Percentiles rank a stretch among this genome's conserved stretches.
These are phyloP conservation scores for Prunus yedoensis DNA, from an alignment of 331 rosid genomes.

Conservation along the genomic window DNA sequence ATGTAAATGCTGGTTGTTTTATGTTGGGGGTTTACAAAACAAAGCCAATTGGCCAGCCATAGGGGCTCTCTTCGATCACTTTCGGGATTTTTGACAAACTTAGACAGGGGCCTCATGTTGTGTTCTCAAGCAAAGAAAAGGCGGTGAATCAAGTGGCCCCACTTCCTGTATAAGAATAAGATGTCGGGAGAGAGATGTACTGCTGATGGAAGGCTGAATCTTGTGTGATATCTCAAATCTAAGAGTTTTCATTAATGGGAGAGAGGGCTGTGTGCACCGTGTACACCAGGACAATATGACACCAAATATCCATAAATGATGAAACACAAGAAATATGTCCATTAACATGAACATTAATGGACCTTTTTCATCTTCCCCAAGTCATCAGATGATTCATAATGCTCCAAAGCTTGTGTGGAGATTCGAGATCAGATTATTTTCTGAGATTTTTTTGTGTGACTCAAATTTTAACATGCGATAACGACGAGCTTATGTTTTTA, in stretches of 20 bases:
- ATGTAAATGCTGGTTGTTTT: background rate
- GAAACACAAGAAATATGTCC: background rate
- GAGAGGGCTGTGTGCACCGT: background rate
- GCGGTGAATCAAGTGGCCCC: constrained; percentile 36
- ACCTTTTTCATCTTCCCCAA: background rate
- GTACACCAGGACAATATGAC: background rate
- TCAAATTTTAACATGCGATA: background rate
- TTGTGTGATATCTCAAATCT: constrained; percentile 29
- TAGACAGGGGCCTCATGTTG: constrained; percentile 25
- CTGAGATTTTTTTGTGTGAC: too few relatives aligned
- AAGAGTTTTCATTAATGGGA: background rate
- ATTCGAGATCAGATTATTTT: background rate
- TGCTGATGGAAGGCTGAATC: constrained; percentile 24
- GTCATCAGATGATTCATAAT: background rate
- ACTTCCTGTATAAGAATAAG: constrained; percentile 2
- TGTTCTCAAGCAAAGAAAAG: constrained; percentile 14
- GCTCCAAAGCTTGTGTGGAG: background rate
- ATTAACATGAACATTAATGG: background rate
- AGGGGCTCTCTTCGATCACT: background rate
- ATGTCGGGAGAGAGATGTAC: constrained; percentile 24
- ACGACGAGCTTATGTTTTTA: background rate
- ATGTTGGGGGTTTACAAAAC: background rate
- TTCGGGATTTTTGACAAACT: constrained; percentile 19
- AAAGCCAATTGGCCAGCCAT: background rate
- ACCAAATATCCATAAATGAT: background rate